Base-by-base conservation (phyloP, 352 stramenopile genomes). In the Plasmopara viticola region DNA sequence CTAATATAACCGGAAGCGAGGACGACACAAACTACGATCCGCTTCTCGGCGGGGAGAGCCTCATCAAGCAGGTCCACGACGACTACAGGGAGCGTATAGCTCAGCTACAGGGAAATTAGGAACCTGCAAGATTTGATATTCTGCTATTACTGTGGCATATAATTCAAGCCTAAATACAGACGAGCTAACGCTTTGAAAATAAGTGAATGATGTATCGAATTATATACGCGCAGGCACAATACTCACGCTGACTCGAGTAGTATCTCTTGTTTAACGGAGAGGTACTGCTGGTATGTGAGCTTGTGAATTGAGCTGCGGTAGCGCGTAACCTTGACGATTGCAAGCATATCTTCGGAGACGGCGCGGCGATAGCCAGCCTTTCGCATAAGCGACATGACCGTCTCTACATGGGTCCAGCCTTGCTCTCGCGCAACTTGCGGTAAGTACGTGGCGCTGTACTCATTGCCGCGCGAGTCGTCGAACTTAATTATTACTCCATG, bases 401-500 rank as follows among this genome's bases (percentile, higher is more conserved):
- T 68, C 65, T 92, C 79, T 0, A 86, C 29, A 43, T 87, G 81
- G 9, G 56, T 71, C 81, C 81, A 92, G 48, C 72, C 64, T 53
- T 90, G 81, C 48, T 92, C 77, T n/a, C 61, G 70, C 10, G 79
- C 79, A 13, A 92, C 77, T 49, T 90, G 77, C 2, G 81, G 81
- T 44, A 92, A 63, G 53, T 90, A 92, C 41, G 81, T 92, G 31
- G 75, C 81, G 63, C 66, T 86, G 60, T 85, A 90, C 33, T 66
- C 58, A 30, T 66, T 56, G 17, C 72, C 70, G 29, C 59, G 56
- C 8, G 54, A 53, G 56, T 90, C 81, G 25, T 48, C 66, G 54
- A 92, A 89, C 48, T 87, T 73, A 60, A 92, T 86, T 58, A 89
- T 84, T 53, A 92, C 20, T 89, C 37, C 81, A 40, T 92, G 79